These are phyloP conservation scores for Metarhizium rileyi DNA, from an alignment of 2,329 filamentous ascomycete species.

Conservation along the genomic window DNA sequence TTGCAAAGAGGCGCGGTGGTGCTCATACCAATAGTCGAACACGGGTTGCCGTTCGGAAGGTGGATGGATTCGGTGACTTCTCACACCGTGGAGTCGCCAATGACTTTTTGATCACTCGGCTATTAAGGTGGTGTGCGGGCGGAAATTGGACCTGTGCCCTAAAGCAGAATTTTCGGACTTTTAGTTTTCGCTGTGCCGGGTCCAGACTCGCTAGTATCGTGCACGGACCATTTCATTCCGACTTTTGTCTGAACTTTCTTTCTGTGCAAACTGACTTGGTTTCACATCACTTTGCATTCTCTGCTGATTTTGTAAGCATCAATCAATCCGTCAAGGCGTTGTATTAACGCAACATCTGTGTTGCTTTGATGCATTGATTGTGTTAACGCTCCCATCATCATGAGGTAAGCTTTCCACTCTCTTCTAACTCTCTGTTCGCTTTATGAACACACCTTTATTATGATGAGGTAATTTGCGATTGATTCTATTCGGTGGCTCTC, in stretches of 20 bases:
- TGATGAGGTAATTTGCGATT: conserved; percentile 99
- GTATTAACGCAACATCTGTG: too few relatives aligned
- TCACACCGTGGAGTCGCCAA: conserved; percentile 27
- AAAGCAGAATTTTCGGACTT: conserved; percentile 26
- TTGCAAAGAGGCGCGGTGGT: conserved; percentile 9
- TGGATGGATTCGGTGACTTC: conserved; percentile 27
- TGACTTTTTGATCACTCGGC: conserved; percentile 32
- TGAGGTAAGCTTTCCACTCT: conserved; percentile 5
- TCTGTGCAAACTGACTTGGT: background rate
- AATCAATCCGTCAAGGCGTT: background rate
- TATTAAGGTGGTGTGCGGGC: conserved; percentile 29
- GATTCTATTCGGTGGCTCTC: conserved; percentile 76
- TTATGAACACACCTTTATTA: conserved; percentile 25
- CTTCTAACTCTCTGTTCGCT: conserved; percentile 2
- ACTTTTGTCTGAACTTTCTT: background rate
- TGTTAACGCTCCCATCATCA: too few relatives aligned
- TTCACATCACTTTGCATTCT: background rate
- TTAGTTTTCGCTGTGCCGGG: conserved; percentile 17
- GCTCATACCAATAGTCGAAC: conserved; percentile 30
- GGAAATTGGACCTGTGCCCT: conserved; percentile 32
- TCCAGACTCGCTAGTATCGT: background rate
- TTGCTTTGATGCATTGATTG: too few relatives aligned
- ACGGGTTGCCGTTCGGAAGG: conserved; percentile 26
- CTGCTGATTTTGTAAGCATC: background rate
- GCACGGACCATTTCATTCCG: conserved; percentile 2